These are phyloP conservation scores for Suillus lakei DNA, from an alignment of 768 basidiomycete species.

Conservation along the genomic window DNA sequence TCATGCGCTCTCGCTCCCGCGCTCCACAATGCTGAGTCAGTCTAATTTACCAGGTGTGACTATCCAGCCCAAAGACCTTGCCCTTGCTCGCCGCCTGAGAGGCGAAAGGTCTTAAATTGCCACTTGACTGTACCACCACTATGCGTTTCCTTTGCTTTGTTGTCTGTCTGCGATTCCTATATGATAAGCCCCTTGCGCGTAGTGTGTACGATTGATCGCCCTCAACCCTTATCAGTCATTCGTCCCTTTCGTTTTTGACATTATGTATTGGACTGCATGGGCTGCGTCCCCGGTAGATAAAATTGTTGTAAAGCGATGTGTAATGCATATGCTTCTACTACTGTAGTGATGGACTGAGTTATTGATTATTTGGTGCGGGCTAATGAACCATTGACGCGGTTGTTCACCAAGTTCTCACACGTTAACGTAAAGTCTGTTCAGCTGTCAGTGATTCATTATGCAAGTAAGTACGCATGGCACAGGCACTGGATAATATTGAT, in stretches of 20 bases:
- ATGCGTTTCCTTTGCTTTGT: conserved; percentile 12
- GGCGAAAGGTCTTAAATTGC: conserved; percentile 76
- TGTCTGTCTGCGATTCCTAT: conserved; percentile 22
- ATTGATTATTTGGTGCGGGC: too few species aligned
- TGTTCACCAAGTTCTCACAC: too few species aligned
- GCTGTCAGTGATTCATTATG: too few species aligned
- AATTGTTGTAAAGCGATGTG: conserved; percentile 34
- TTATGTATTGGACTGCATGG: conserved; percentile 12
- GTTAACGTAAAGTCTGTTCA: too few species aligned
- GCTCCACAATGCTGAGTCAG: conserved; percentile 17
- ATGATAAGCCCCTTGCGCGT: conserved; percentile 30
- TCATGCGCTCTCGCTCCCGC: conserved; percentile 11
- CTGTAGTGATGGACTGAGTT: too few species aligned
- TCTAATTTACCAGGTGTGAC: conserved; percentile 48
- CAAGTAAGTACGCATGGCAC: too few species aligned
- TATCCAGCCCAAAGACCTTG: conserved; percentile 88
- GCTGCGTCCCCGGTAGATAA: conserved; percentile 23
- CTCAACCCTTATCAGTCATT: conserved; percentile 9
- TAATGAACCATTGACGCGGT: too few species aligned
- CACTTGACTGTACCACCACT: not conserved
- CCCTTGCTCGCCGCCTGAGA: conserved; percentile 83
- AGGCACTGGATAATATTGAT: too few species aligned
- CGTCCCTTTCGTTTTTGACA: conserved; percentile 9
- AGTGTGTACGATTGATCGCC: conserved; percentile 34
- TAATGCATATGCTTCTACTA: conserved; percentile 28